phyloP scores from a whole-genome alignment of 805 yeast species.

The Candida ovalis region DNA sequence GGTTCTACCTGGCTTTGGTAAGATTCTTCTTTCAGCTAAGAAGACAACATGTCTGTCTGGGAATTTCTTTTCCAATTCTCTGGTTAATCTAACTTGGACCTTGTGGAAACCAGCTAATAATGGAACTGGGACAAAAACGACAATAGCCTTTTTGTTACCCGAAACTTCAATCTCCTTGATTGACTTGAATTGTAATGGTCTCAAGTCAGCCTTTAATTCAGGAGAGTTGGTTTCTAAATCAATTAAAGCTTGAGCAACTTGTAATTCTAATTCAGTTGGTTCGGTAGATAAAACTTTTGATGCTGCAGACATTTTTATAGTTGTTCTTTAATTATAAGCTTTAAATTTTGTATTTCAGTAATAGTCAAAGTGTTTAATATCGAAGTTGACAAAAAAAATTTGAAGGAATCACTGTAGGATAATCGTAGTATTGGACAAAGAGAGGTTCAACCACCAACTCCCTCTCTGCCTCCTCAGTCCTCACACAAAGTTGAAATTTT shows the following conservation, averaged over 20 bases:
- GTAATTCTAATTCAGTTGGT: slow-evolving; percentile 98
- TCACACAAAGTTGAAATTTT: background rate
- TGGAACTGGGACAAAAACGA: slow-evolving; percentile 97
- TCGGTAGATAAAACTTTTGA: slow-evolving; percentile 91
- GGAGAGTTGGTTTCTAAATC: slow-evolving; percentile 93
- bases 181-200: slow-evolving; percentile 98
- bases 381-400: background rate
- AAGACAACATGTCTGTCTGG: slow-evolving; percentile 99
- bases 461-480: background rate
- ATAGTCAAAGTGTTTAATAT: too few relatives aligned
- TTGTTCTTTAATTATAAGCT: background rate
- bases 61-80: slow-evolving; percentile 99
- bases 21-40: slow-evolving; percentile 99
- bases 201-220: slow-evolving; percentile 95
- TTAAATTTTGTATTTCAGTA: background rate
- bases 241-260: slow-evolving; percentile 97
- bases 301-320: slow-evolving; percentile 80
- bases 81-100: slow-evolving; percentile 95
- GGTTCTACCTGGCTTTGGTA: slow-evolving; percentile 97
- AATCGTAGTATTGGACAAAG: too few relatives aligned
- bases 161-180: slow-evolving; percentile 96
- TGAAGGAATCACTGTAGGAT: too few relatives aligned
- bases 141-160: slow-evolving; percentile 98
- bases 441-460: background rate
- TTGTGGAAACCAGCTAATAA: slow-evolving; percentile 89